A percentile compares a stretch with the other conserved stretches of the same genome.
These are phyloP conservation scores for Aureobasidium sp. DNA, from an alignment of 2,329 filamentous ascomycete genomes.

Conservation along the genomic window DNA sequence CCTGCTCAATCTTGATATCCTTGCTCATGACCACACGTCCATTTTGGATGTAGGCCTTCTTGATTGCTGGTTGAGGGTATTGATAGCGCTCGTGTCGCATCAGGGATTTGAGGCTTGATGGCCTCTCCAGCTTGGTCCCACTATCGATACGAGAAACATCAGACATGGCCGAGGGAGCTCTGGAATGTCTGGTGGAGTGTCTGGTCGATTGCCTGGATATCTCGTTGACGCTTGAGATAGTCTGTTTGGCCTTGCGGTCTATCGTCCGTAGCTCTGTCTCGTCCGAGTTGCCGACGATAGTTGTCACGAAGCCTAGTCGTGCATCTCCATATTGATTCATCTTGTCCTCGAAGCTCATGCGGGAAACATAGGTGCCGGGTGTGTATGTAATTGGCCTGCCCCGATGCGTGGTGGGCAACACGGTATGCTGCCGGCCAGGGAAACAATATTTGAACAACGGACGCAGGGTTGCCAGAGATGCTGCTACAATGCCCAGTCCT, in stretches of 20 bases:
- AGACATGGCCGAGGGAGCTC: neutral
- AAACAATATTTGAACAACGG: conserved; percentile 20
- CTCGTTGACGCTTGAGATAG: neutral
- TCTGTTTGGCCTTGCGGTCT: neutral
- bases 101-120: neutral
- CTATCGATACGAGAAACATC: neutral
- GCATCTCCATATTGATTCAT: neutral
- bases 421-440: neutral
- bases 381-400: neutral
- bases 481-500: conserved; percentile 28
- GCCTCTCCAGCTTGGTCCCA: neutral
- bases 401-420: neutral
- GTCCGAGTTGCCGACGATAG: neutral
- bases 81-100: neutral
- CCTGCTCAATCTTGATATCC: neutral
- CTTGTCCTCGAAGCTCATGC: conserved; percentile 1
- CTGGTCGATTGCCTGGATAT: neutral
- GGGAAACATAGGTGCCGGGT: neutral
- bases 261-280: neutral
- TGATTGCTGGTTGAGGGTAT: neutral
- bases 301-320: neutral
- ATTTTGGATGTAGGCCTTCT: neutral
- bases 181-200: neutral
- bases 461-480: conserved; percentile 27
- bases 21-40: conserved; percentile 5